Base-by-base conservation (phyloP, 2,329 filamentous ascomycete species). In the Fusarium concolor region DNA sequence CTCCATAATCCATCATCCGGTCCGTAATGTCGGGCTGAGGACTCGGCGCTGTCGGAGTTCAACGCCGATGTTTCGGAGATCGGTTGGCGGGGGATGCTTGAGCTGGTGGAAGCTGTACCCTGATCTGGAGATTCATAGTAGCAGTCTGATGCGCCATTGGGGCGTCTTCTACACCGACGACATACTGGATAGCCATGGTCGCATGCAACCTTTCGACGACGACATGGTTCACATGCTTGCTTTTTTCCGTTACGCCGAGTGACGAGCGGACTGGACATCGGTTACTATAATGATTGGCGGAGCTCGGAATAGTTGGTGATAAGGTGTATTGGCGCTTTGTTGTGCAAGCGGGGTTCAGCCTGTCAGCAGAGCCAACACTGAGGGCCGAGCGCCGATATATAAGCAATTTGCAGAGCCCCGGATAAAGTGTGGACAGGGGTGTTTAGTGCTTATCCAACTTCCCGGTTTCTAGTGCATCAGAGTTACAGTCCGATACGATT, bases 141-240 rank as follows among this genome's bases (percentile, higher is more conserved):
- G 17, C 51, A 54, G 4, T n/a, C 7, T 33, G 51, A 37, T 10
- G 1, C 22, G 3, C 51, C 41, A 2, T 28, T 37, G 1, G 29
- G 22, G 0, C 31, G 22, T 3, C 33, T 47, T 8, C 29, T 49
- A 4, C 51, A 54, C 4, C 51, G 51, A 1, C 22, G n/a, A 9
- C 41, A 54, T 2, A 37, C 5, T 1, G 51, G 51, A 28, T 47
- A 54, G 3, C n/a, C 22, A 12, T 54, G 51, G 29, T 54, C 51
- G 28, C 51, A 54, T 2, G 51, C 51, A 2, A 54, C 51, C 18
- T 54, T 54, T 20, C 51, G 29, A 4, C 22, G 51, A 4, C 51
- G 51, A 22, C 41, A 54, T 1, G 51, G 51, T 28, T 54, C 51
- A 28, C 51, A 54, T 17, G 51, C 51, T 22, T 54, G 51, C n/a